A percentile compares a stretch with the other conserved stretches of the same genome.
Evolutionary conservation across 345 rosid species (phyloP).

Genomic region (Mercurialis annua): DNA sequence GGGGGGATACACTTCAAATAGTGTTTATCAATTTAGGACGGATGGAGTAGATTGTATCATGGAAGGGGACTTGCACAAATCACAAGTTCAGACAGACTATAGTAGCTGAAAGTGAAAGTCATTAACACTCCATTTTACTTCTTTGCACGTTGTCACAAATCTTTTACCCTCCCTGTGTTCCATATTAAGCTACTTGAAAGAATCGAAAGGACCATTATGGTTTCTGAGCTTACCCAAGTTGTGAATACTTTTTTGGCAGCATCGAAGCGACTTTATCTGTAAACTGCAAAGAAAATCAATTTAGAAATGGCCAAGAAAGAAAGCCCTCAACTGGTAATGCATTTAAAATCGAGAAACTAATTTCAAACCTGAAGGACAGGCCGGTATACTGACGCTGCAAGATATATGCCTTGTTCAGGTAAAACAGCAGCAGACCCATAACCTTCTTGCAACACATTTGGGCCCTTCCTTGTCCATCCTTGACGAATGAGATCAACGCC

Average conservation of each 20-base stretch:
- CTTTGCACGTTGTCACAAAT: not conserved
- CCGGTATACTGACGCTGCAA: conserved; percentile 90
- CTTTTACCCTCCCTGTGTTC: not conserved
- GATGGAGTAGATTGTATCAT: too few species aligned
- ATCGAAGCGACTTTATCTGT: conserved; percentile 83
- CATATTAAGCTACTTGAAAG: conserved; percentile 3
- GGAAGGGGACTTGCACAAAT: not conserved
- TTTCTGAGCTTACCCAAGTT: conserved; percentile 69
- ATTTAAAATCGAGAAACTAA: not conserved
- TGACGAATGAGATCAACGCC: conserved; percentile 77
- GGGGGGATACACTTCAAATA: too few species aligned
- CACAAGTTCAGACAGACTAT: not conserved
- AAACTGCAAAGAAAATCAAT: conserved; percentile 60
- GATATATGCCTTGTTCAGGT: conserved; percentile 98
- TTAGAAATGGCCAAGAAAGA: conserved; percentile 14
- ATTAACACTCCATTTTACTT: too few species aligned
- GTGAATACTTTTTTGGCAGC: conserved; percentile 83
- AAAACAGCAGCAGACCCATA: conserved; percentile 95
- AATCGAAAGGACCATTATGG: conserved; percentile 10
- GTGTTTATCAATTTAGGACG: too few species aligned
- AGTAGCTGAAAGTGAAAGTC: not conserved
- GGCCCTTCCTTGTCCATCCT: conserved; percentile 88
- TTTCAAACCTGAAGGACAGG: conserved; percentile 87
- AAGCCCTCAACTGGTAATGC: conserved; percentile 9
- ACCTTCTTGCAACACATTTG: conserved; percentile 83